Percentiles rank a stretch among this genome's conserved stretches.
These are phyloP conservation scores for Teratosphaeria gauchensis DNA, from an alignment of 2,329 filamentous ascomycete genomes.

Conservation along the genomic window DNA sequence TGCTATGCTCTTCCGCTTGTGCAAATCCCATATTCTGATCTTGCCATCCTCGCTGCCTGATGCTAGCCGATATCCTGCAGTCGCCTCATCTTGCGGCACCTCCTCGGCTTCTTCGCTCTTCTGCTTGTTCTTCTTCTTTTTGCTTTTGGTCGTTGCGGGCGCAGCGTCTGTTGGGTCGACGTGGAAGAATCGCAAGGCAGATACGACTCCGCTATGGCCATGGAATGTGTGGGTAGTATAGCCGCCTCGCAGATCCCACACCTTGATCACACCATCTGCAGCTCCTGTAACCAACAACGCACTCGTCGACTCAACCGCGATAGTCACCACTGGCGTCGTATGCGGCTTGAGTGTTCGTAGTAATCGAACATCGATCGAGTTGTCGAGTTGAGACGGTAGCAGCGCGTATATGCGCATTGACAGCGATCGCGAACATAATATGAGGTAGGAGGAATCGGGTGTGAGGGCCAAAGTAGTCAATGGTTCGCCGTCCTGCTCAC, in stretches of 20 bases:
- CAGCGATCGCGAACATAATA: constrained; percentile 88
- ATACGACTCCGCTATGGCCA: constrained; percentile 83
- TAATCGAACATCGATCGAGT: constrained; percentile 55
- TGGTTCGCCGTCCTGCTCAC: constrained; percentile 48
- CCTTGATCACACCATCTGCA: constrained; percentile 86
- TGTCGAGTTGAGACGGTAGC: constrained; percentile 46
- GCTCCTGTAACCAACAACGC: constrained; percentile 87
- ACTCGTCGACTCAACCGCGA: constrained; percentile 76
- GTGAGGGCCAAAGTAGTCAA: constrained; percentile 76
- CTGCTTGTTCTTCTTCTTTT: constrained; percentile 39
- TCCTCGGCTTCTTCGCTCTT: constrained; percentile 39
- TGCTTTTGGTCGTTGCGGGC: constrained; percentile 20
- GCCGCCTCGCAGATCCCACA: constrained; percentile 88
- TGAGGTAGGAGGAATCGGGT: constrained; percentile 75
- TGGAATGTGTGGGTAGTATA: constrained; percentile 93
- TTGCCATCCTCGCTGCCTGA: constrained; percentile 93
- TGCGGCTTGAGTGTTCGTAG: constrained; percentile 81
- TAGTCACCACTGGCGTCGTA: constrained; percentile 75
- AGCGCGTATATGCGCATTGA: constrained; percentile 88
- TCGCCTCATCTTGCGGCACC: constrained; percentile 40
- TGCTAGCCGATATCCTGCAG: constrained; percentile 64
- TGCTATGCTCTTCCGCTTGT: constrained; percentile 68
- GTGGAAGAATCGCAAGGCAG: constrained; percentile 86
- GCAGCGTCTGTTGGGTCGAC: constrained; percentile 17
- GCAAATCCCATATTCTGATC: constrained; percentile 81